Evolutionary conservation across 768 basidiomycete genomes (phyloP).

Genomic region (Lyophyllum decastes): DNA sequence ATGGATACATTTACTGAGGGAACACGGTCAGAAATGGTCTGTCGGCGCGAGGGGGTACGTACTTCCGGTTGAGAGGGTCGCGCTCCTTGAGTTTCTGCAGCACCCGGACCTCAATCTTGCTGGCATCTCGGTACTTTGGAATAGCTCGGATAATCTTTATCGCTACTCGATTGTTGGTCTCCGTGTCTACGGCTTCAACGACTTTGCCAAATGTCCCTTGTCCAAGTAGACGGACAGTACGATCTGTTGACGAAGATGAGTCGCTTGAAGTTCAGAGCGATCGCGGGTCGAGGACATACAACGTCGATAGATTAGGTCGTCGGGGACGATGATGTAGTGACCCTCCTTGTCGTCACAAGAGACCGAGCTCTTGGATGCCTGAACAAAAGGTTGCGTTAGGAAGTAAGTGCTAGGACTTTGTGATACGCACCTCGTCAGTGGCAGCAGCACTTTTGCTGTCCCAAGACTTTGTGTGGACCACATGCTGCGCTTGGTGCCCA

Average conservation of each 20-base stretch:
- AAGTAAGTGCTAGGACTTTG: conserved; percentile 22
- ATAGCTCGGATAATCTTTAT: conserved; percentile 99
- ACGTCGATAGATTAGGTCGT: conserved; percentile 84
- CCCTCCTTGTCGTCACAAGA: conserved; percentile 98
- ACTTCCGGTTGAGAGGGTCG: conserved; percentile 90
- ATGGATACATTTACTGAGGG: conserved; percentile 94
- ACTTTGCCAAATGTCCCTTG: conserved; percentile 99
- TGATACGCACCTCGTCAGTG: conserved; percentile 64
- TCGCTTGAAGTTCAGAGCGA: conserved; percentile 4
- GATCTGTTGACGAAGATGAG: conserved; percentile 57
- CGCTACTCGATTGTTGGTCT: conserved; percentile 78
- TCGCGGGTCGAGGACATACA: conserved; percentile 52
- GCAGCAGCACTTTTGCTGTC: conserved; percentile 64
- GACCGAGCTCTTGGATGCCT: conserved; percentile 67
- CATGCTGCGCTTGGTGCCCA: conserved; percentile 50
- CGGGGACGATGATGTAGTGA: conserved; percentile 93
- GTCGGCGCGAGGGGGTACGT: conserved; percentile 32
- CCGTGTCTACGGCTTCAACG: conserved; percentile 86
- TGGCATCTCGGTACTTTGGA: conserved; percentile 98
- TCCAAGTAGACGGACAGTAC: conserved; percentile 86
- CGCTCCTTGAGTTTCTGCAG: conserved; percentile 87
- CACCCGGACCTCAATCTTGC: conserved; percentile 96
- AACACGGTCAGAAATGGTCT: conserved; percentile 19
- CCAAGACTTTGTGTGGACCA: conserved; percentile 63
- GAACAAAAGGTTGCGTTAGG: conserved; percentile 26